Percentiles rank a stretch among this genome's conserved stretches.
phyloP scores from a whole-genome alignment of 768 basidiomycete genomes.

The Baorangia bicolor region DNA sequence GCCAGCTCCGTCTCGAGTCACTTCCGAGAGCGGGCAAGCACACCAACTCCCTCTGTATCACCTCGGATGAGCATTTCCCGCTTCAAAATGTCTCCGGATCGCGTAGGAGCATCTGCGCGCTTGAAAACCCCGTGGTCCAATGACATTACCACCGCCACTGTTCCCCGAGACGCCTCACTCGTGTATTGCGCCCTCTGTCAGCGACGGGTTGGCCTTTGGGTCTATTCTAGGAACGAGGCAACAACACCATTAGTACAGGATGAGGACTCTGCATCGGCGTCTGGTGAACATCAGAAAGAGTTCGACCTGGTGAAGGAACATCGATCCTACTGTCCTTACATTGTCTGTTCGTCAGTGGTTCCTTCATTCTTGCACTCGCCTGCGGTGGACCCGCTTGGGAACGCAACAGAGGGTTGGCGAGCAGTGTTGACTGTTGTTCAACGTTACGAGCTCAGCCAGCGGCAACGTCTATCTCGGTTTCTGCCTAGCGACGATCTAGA shows the following conservation, averaged over 20 bases:
- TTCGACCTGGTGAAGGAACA: conserved; percentile 82
- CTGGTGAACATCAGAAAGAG: conserved; percentile 38
- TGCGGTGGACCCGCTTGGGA: conserved; percentile 24
- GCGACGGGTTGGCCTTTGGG: conserved; percentile 79
- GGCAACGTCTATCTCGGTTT: conserved; percentile 43
- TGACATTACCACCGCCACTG: neutral
- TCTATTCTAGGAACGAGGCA: conserved; percentile 44
- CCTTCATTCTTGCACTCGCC: conserved; percentile 48
- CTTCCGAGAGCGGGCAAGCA: conserved; percentile 17
- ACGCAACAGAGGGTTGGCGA: conserved; percentile 69
- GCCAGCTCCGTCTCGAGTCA: conserved; percentile 31
- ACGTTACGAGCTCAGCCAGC: conserved; percentile 63
- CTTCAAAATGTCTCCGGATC: conserved; percentile 15
- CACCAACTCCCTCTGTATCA: conserved; percentile 24
- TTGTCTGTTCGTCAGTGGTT: conserved; percentile 64
- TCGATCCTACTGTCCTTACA: conserved; percentile 83
- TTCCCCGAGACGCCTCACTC: conserved; percentile 46
- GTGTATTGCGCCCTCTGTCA: conserved; percentile 71
- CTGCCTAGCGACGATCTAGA: conserved; percentile 6
- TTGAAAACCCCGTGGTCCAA: conserved; percentile 5
- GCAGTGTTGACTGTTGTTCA: conserved; percentile 70
- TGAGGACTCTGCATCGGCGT: conserved; percentile 22
- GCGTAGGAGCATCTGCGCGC: conserved; percentile 3
- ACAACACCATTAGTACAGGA: conserved; percentile 3
- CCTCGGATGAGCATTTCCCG: conserved; percentile 22